Conservation (phyloP, 768 basidiomycete genomes). For the Naematelia encephala region DNA sequence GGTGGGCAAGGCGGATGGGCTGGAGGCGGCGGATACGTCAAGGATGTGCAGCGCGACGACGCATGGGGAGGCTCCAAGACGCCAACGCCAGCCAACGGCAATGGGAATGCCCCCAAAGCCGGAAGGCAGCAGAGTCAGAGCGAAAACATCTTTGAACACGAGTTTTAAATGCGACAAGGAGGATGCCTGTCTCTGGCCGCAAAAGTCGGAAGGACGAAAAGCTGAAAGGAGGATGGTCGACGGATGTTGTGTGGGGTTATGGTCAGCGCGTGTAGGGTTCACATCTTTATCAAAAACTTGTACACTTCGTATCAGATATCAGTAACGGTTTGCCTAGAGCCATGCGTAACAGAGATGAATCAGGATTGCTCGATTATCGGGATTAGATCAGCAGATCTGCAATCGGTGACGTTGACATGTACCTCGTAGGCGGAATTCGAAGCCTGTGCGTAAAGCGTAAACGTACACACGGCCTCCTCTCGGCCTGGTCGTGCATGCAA, state of each 20-base stretch:
- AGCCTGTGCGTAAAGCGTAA: too few relatives aligned
- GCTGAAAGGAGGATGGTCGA: too few relatives aligned
- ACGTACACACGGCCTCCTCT: too few relatives aligned
- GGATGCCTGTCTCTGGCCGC: too few relatives aligned
- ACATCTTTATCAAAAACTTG: neutral
- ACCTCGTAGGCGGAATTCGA: too few relatives aligned
- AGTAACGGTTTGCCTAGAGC: neutral
- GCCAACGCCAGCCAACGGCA: neutral
- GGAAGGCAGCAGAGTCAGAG: constrained; percentile 1
- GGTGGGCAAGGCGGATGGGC: constrained; percentile 9
- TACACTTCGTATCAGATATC: neutral
- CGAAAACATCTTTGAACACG: constrained; percentile 8
- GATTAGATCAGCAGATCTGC: too few relatives aligned
- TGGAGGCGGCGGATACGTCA: constrained; percentile 6
- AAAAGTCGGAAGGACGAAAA: too few relatives aligned
- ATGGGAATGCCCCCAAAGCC: neutral
- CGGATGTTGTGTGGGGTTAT: too few relatives aligned
- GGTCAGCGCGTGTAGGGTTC: too few relatives aligned
- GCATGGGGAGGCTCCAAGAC: constrained; percentile 4
- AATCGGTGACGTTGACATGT: too few relatives aligned
- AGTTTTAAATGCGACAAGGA: constrained; percentile 4
- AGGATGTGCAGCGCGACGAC: constrained; percentile 7
- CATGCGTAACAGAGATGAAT: neutral
- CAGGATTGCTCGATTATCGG: too few relatives aligned
- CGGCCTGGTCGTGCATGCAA: too few relatives aligned